Conservation (phyloP, 164 flowering plant genomes). For the Stephania japonica region DNA sequence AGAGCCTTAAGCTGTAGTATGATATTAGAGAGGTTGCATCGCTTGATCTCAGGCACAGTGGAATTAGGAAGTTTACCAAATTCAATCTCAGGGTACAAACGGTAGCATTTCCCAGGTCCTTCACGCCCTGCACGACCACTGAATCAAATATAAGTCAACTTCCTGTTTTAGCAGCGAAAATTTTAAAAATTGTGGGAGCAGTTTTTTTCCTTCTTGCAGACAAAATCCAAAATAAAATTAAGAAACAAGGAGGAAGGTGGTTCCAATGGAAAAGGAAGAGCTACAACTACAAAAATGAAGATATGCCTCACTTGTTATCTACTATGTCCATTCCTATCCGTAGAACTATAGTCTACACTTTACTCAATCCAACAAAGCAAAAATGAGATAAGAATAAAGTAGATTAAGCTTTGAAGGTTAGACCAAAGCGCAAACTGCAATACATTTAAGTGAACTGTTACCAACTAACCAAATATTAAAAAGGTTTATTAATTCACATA, state of each 20-base stretch:
- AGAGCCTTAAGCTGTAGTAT: constrained; percentile 92
- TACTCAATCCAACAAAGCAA: neutral
- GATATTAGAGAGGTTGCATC: constrained; percentile 83
- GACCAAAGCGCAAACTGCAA: neutral
- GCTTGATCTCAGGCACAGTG: constrained; percentile 86
- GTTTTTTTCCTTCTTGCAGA: no score
- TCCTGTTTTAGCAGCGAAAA: neutral
- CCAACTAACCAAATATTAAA: neutral
- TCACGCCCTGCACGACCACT: constrained; percentile 99
- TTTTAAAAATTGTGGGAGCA: neutral
- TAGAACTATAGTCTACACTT: neutral
- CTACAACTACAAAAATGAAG: neutral
- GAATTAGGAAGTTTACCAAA: constrained; percentile 70
- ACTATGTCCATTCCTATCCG: neutral
- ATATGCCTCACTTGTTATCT: neutral
- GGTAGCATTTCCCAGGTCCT: constrained; percentile 90
- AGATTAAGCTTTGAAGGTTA: neutral
- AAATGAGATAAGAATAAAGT: neutral
- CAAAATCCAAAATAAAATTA: no score
- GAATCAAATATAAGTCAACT: constrained; percentile 18
- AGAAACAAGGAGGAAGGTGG: neutral
- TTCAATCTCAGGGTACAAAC: constrained; percentile 79
- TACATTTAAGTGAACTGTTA: neutral
- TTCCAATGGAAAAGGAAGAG: neutral
- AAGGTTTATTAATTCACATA: neutral